Evolutionary conservation across 345 rosid genomes (phyloP).

Genomic region (Mangifera indica): DNA sequence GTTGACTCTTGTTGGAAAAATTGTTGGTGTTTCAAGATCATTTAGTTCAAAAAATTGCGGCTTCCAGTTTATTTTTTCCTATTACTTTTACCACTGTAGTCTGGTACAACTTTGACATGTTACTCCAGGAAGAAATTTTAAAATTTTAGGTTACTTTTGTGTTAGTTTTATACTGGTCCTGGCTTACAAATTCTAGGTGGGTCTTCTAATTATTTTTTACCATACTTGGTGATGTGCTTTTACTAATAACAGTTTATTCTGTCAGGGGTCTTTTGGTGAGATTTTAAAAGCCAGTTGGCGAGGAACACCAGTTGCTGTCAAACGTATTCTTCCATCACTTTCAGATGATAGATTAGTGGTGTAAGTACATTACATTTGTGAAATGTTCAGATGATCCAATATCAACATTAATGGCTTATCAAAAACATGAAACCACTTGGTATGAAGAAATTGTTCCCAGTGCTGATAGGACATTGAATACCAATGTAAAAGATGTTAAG

Average conservation of each 20-base stretch:
- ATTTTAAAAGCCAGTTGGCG: conserved; percentile 93
- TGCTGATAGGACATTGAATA: conserved; percentile 12
- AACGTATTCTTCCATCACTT: conserved; percentile 95
- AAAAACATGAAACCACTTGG: background rate
- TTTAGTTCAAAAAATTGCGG: background rate
- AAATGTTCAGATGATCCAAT: conserved; percentile 4
- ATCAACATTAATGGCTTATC: background rate
- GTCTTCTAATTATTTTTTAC: background rate
- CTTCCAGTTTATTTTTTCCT: background rate
- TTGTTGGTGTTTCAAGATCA: background rate
- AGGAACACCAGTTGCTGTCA: conserved; percentile 97
- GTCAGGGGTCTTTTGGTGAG: conserved; percentile 97
- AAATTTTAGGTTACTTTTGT: background rate
- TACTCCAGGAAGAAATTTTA: background rate
- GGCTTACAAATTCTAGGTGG: background rate
- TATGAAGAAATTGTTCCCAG: background rate
- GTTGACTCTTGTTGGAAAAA: background rate
- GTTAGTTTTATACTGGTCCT: background rate
- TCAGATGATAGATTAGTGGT: conserved; percentile 98
- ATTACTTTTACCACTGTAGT: background rate
- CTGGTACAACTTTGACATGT: conserved; percentile 1
- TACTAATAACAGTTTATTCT: conserved; percentile 30
- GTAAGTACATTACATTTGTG: conserved; percentile 45
- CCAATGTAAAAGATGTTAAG: background rate
- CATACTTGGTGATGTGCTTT: conserved; percentile 16